A percentile compares a stretch with the other conserved stretches of the same genome.
Evolutionary conservation across 2,329 filamentous ascomycete species (phyloP).

Genomic region (Myriangium duriaei): DNA sequence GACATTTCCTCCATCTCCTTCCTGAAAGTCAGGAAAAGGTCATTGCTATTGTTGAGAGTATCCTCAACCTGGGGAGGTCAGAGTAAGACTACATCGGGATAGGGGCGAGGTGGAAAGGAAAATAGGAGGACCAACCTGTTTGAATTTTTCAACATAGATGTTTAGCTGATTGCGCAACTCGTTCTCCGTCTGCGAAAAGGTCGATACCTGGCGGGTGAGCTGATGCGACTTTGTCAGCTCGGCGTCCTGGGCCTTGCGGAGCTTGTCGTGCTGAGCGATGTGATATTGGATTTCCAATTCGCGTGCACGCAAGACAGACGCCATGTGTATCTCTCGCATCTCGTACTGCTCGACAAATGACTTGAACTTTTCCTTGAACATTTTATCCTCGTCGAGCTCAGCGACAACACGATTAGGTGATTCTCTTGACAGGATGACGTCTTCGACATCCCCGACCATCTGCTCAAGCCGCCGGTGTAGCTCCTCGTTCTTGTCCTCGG

Average conservation of each 20-base stretch:
- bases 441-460: conserved; percentile 72
- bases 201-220: conserved; percentile 81
- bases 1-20: conserved; percentile 99
- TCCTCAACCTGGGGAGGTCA: conserved; percentile 74
- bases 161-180: conserved; percentile 91
- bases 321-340: conserved; percentile 85
- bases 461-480: conserved; percentile 77
- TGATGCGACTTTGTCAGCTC: conserved; percentile 72
- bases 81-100: too few relatives aligned
- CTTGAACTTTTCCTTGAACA: conserved; percentile 83
- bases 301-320: conserved; percentile 81
- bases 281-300: conserved; percentile 92
- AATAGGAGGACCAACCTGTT: conserved; percentile 58
- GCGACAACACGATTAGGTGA: conserved; percentile 68
- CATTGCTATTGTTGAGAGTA: conserved; percentile 95
- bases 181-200: conserved; percentile 90
- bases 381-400: conserved; percentile 77
- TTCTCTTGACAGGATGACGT: conserved; percentile 77
- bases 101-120: not conserved
- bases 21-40: conserved; percentile 88
- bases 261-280: conserved; percentile 74
- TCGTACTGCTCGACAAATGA: conserved; percentile 96
- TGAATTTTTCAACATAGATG: conserved; percentile 98
- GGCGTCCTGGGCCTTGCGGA: conserved; percentile 75
- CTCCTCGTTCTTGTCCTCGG: conserved; percentile 68